Evolutionary conservation across 164 flowering plant species (phyloP).

Genomic region (Nymphaea colorata): DNA sequence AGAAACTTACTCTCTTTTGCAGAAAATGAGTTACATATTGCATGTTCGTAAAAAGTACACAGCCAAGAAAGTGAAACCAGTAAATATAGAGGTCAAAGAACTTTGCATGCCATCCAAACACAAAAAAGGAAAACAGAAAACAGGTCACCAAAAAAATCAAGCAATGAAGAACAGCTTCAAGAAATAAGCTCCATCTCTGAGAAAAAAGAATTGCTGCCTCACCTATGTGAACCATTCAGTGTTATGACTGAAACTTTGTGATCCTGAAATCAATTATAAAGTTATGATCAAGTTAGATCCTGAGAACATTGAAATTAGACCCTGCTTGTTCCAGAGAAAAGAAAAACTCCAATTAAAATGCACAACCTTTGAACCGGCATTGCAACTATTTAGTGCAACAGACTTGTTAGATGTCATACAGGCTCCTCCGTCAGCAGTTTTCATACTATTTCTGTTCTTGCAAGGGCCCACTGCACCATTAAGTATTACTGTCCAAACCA

Average conservation of each 20-base stretch:
- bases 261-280: conserved; percentile 15
- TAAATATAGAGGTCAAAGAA: not conserved
- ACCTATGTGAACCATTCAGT: conserved; percentile 26
- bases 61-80: not conserved
- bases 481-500: conserved; percentile 17
- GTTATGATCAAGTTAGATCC: conserved; percentile 1
- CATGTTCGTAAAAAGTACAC: not conserved
- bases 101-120: not conserved
- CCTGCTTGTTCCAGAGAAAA: not conserved
- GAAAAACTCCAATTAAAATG: not conserved
- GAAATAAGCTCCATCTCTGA: not conserved
- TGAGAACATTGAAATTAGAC: not conserved
- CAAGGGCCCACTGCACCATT: conserved; percentile 31
- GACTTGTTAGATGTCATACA: conserved; percentile 10
- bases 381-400: conserved; percentile 9
- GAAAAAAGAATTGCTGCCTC: conserved; percentile 1
- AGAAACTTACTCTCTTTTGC: not conserved
- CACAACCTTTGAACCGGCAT: conserved; percentile 13
- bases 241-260: conserved; percentile 11
- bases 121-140: not conserved
- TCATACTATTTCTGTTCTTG: conserved; percentile 14
- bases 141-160: no score
- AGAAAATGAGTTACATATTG: not conserved
- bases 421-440: conserved; percentile 16
- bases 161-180: not conserved